Evolutionary conservation across 2,329 filamentous ascomycete genomes (phyloP).

Genomic region (Bretziella fagacearum): DNA sequence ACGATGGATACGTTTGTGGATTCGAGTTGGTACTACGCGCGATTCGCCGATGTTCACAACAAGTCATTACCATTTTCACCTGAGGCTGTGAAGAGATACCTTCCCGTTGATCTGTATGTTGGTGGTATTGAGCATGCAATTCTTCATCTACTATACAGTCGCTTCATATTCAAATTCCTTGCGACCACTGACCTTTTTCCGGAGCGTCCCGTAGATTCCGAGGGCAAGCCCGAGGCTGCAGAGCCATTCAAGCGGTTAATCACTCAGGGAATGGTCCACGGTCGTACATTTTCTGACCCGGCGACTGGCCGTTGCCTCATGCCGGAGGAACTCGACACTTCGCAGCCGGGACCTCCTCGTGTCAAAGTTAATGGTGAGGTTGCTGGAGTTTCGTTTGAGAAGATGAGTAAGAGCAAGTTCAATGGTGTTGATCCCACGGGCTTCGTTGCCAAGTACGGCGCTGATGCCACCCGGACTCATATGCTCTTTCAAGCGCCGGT

Average conservation of each 20-base stretch:
- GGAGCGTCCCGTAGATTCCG: slow-evolving; percentile 20
- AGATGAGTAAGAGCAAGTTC: slow-evolving; percentile 92
- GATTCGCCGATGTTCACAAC: slow-evolving; percentile 59
- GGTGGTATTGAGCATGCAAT: slow-evolving; percentile 86
- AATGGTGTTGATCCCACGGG: slow-evolving; percentile 71
- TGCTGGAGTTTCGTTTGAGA: slow-evolving; percentile 56
- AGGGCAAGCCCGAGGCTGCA: slow-evolving; percentile 20
- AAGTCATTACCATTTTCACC: slow-evolving; percentile 41
- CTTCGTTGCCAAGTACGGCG: slow-evolving; percentile 58
- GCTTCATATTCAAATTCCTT: slow-evolving; percentile 81
- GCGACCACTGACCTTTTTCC: slow-evolving; percentile 36
- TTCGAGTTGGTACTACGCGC: slow-evolving; percentile 84
- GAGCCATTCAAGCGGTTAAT: slow-evolving; percentile 75
- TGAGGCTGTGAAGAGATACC: slow-evolving; percentile 32
- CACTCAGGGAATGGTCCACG: slow-evolving; percentile 87
- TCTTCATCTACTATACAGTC: slow-evolving; percentile 71
- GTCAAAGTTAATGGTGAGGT: slow-evolving; percentile 34
- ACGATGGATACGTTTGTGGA: slow-evolving; percentile 97
- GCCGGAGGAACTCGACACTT: slow-evolving; percentile 54
- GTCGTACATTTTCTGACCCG: slow-evolving; percentile 64
- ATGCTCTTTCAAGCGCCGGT: slow-evolving; percentile 82
- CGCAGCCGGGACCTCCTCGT: slow-evolving; percentile 37
- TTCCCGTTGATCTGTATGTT: slow-evolving; percentile 77
- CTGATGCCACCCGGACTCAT: slow-evolving; percentile 70
- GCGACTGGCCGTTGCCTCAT: slow-evolving; percentile 58